A percentile compares a stretch with the other conserved stretches of the same genome.
phyloP scores from a whole-genome alignment of 2,329 filamentous ascomycete species.

The Elsinoe necatrix region DNA sequence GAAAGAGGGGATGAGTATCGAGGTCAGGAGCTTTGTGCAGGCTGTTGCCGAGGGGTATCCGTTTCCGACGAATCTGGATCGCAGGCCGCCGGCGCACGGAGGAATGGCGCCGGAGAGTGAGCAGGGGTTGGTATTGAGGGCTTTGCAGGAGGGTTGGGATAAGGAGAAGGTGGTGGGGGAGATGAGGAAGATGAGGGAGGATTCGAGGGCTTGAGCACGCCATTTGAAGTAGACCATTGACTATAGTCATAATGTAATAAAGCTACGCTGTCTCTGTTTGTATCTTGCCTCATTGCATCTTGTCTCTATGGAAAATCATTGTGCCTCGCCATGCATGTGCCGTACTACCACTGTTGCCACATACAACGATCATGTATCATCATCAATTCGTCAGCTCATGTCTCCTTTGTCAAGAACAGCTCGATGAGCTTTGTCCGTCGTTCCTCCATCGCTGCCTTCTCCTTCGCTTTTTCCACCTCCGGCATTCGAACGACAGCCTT shows the following conservation, averaged over 20 bases:
- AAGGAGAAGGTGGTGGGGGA: constrained; percentile 33
- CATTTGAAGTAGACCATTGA: no score
- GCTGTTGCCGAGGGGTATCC: constrained; percentile 52
- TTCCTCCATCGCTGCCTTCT: constrained; percentile 53
- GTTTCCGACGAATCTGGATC: constrained; percentile 55
- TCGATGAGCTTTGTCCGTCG: constrained; percentile 60
- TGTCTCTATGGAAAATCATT: no score
- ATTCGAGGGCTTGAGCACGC: constrained; percentile 21
- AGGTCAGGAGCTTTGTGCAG: constrained; percentile 41
- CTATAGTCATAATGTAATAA: no score
- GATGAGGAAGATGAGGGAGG: constrained; percentile 22
- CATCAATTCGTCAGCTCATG: neutral
- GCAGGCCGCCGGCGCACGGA: constrained; percentile 45
- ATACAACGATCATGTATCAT: neutral
- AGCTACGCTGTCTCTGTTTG: neutral
- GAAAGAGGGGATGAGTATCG: constrained; percentile 33
- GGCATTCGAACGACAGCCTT: constrained; percentile 51
- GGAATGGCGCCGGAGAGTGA: constrained; percentile 55
- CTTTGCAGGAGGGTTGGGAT: constrained; percentile 36
- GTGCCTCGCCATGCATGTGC: neutral
- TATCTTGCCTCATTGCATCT: no score
- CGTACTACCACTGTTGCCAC: neutral
- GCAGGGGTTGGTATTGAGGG: constrained; percentile 43
- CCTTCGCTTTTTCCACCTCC: constrained; percentile 43
- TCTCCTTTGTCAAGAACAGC: constrained; percentile 51